Base-by-base conservation (phyloP, 164 flowering plant species). In the Kingdonia uniflora region DNA sequence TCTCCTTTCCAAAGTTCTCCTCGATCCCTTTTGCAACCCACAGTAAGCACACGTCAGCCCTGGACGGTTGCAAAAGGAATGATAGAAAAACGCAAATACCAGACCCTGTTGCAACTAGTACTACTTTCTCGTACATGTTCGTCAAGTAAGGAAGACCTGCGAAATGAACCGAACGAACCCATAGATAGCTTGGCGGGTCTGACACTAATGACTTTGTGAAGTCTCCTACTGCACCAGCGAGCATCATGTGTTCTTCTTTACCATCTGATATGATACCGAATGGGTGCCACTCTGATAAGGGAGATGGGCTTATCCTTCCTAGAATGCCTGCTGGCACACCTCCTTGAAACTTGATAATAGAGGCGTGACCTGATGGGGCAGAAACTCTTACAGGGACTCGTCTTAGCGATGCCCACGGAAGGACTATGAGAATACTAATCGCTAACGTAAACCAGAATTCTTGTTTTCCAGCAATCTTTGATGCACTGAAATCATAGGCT, bases 161-260 rank as follows among this genome's bases (percentile, higher is more conserved):
- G 35, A 84, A 84, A 55, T 81, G 85, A 20, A 84, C 71, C 14
- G 35, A 22, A 2, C 85, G 69, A 19, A 84, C 81, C 91, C 87
- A 79, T 22, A 84, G 52, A 43, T 81, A 83, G 57, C 61, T 72
- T 1, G 91, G 86, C 0, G 86, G 86, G 62, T 72, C 49, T 1
- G 80, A 43, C 7, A 84, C 81, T 20, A 84, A 54, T 0, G 80
- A 68, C 55, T 70, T 81, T 0, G 87, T 84, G 81, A 79, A 84
- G 65, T 84, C 91, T 0, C 91, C 91, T 0, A 79, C 91, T 12
- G 87, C 87, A 3, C 91, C 87, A 6, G 87, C 91, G 0, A 84
- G 72, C 81, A 84, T 79, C 81, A 81, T 69, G 76, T 84, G 87
- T 42, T 68, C 79, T 37, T 44, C 55, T 49, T 74, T 54, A 3